Base-by-base conservation (phyloP, 2,329 filamentous ascomycete species). In the Fonsecaea nubica region DNA sequence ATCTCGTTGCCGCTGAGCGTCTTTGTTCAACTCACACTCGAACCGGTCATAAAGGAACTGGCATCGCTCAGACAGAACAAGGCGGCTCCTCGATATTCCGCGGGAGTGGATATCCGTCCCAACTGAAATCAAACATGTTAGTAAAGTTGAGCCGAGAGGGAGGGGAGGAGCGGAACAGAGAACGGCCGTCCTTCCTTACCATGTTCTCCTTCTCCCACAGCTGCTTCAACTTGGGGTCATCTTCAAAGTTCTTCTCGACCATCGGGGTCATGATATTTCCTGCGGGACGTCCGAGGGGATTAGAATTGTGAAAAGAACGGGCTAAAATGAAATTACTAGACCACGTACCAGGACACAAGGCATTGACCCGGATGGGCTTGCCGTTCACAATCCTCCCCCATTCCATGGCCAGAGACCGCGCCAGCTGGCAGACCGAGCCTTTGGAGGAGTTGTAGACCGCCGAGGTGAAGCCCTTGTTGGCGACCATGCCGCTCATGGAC, bases 181-280 rank as follows among this genome's bases (percentile, higher is more conserved):
- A 52, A 61, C 5, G 53, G 21, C 30, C 10, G 33, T 57, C 38
- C 59, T 32, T 25, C 18, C 40, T 42, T 42, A 88, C 77, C 74
- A 88, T 82, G 66, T 82, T 82, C 73, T 82, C 80, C 0, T 74
- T 73, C 65, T 81, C 79, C 80, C 80, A 82, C 6, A 75, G 75
- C 10, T 75, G 76, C 32, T 74, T 72, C 4, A 78, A 72, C 74
- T 93, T 90, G 0, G 92, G 92, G 71, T 87, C 91, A 69, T 90
- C 84, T 70, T 88, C 84, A 74, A 97, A 95, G 36, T 96, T 85
- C 65, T 87, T 85, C 76, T 92, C 87, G 1, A 94, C 91, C 93
- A 97, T 96, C 25, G 90, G 87, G 0, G 84, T 86, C 30, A 85
- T 77, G 53, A 86, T 85, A 66, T 86, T 69, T 2, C 67, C 67